Conservation (phyloP, 2,329 filamentous ascomycete genomes). For the Celoporthe dispersa region DNA sequence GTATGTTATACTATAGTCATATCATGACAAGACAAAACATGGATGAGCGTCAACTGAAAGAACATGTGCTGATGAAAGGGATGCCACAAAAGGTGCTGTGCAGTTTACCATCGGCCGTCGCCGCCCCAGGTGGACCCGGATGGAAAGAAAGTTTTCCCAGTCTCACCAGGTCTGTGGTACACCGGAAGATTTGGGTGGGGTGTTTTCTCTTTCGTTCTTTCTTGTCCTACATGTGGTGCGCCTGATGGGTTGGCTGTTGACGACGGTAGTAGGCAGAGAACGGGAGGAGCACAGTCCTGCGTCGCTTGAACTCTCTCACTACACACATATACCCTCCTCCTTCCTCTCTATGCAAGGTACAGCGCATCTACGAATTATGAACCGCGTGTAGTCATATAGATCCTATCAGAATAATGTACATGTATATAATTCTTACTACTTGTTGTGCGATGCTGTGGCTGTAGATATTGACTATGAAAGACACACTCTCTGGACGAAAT, state of each 20-base stretch:
- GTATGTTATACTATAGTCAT: background rate
- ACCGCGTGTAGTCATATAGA: too few relatives aligned
- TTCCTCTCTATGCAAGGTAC: too few relatives aligned
- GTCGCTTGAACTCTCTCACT: too few relatives aligned
- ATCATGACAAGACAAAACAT: background rate
- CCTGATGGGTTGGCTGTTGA: background rate
- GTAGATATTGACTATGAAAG: too few relatives aligned
- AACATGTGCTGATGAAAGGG: background rate
- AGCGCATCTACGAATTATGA: too few relatives aligned
- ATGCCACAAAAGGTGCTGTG: background rate
- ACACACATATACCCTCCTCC: too few relatives aligned
- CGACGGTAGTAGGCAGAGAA: too few relatives aligned
- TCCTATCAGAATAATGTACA: too few relatives aligned
- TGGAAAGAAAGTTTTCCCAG: slow-evolving; percentile 4
- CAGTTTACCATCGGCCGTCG: background rate
- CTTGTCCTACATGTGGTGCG: background rate
- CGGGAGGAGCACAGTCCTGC: too few relatives aligned
- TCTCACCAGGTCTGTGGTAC: slow-evolving; percentile 12
- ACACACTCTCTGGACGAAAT: too few relatives aligned
- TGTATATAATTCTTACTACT: background rate
- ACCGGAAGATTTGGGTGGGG: slow-evolving; percentile 7
- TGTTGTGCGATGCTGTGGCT: background rate
- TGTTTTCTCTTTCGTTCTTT: too few relatives aligned
- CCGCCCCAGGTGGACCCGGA: background rate
- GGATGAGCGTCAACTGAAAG: background rate